Evolutionary conservation across 2,329 filamentous ascomycete species (phyloP).

Genomic region (Colletotrichum sp.): DNA sequence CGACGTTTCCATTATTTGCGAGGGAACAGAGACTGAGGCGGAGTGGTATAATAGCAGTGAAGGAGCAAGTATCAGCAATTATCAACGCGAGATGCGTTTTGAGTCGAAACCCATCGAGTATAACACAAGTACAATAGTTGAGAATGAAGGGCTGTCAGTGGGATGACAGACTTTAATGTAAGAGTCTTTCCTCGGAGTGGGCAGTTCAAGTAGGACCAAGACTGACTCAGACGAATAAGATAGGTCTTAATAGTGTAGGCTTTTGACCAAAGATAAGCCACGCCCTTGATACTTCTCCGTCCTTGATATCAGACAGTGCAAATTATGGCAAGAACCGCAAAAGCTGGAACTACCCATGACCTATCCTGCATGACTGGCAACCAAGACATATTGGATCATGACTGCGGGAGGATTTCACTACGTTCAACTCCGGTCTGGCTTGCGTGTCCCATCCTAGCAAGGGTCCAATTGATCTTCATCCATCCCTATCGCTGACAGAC

Average conservation of each 20-base stretch:
- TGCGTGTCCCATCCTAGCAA: background rate
- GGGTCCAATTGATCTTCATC: background rate
- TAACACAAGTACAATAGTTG: background rate
- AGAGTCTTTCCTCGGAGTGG: background rate
- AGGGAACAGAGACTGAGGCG: background rate
- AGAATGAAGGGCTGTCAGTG: background rate
- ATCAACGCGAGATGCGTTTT: background rate
- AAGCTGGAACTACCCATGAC: background rate
- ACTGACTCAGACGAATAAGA: background rate
- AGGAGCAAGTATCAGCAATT: background rate
- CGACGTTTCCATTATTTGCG: background rate
- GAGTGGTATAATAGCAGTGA: background rate
- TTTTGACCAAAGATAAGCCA: background rate
- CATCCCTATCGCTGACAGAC: background rate
- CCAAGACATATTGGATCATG: background rate
- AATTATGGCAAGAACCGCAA: background rate
- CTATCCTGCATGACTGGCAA: background rate
- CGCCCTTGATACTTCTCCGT: background rate
- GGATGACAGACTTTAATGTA: background rate
- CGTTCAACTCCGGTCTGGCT: background rate
- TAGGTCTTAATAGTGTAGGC: background rate
- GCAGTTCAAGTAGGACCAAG: background rate
- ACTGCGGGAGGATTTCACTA: background rate
- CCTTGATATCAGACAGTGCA: background rate
- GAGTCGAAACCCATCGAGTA: background rate